Conservation (phyloP, 2,329 filamentous ascomycete species). For the Botrytis squamosa region DNA sequence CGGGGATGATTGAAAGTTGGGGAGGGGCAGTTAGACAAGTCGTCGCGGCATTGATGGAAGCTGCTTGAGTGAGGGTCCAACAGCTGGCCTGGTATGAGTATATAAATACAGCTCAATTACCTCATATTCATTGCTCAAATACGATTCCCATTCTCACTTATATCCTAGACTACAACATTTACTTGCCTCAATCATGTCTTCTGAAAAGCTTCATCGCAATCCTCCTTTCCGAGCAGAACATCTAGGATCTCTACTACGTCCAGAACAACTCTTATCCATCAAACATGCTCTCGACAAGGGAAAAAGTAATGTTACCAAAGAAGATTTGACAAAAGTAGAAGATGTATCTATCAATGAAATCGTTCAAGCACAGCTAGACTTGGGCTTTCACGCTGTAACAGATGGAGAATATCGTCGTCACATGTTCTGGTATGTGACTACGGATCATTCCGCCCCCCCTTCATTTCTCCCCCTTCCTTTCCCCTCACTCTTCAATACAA, state of each 20-base stretch:
- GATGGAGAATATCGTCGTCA: slow-evolving; percentile 55
- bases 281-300: slow-evolving; percentile 52
- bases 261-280: slow-evolving; percentile 53
- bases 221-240: slow-evolving; percentile 54
- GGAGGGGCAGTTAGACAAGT: background rate
- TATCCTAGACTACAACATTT: background rate
- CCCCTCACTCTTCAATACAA: background rate
- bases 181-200: slow-evolving; percentile 18
- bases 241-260: slow-evolving; percentile 60
- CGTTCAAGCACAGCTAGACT: slow-evolving; percentile 56
- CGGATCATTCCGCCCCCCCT: background rate
- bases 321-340: slow-evolving; percentile 51
- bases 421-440: slow-evolving; percentile 34
- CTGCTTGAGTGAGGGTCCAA: background rate
- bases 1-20: background rate
- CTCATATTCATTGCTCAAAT: background rate
- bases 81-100: background rate
- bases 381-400: slow-evolving; percentile 56
- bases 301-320: slow-evolving; percentile 35
- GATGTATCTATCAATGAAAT: slow-evolving; percentile 58
- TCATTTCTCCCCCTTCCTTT: background rate
- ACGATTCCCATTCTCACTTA: too few relatives aligned
- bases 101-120: background rate
- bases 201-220: slow-evolving; percentile 25
- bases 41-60: background rate